phyloP scores from a whole-genome alignment of 495 filamentous ascomycete species.

The Penicillium riverlandense region DNA sequence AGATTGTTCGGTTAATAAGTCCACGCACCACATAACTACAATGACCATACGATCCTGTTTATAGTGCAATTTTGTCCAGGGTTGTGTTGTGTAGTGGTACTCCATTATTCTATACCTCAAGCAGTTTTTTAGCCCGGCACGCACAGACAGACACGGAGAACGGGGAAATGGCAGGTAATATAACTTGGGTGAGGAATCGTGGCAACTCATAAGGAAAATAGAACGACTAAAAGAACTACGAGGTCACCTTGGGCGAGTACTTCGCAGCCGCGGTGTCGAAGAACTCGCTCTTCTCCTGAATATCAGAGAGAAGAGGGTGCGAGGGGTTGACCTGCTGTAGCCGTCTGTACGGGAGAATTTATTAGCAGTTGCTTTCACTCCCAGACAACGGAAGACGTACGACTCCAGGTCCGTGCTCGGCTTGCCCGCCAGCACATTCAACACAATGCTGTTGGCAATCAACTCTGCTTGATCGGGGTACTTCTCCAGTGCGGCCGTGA shows the following conservation, averaged over 20 bases:
- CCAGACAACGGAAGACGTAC: constrained; percentile 34
- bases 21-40: too few species aligned
- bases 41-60: too few species aligned
- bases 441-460: constrained; percentile 74
- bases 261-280: constrained; percentile 78
- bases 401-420: constrained; percentile 50
- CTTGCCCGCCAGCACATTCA: constrained; percentile 69
- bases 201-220: constrained; percentile 22
- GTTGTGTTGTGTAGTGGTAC: too few species aligned
- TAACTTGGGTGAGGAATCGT: constrained; percentile 3
- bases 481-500: constrained; percentile 71
- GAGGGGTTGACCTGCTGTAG: constrained; percentile 50
- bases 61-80: too few species aligned
- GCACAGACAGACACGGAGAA: too few species aligned
- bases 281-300: constrained; percentile 67
- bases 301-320: constrained; percentile 60
- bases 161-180: too few species aligned
- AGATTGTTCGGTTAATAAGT: too few species aligned
- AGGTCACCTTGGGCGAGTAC: constrained; percentile 65
- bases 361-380: constrained; percentile 9
- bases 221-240: constrained; percentile 23
- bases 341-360: constrained; percentile 31
- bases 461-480: constrained; percentile 63
- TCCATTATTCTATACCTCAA: too few species aligned
- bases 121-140: too few species aligned